These are phyloP conservation scores for Escallonia rubra DNA, from an alignment of 129 eudicot species.

Conservation along the genomic window DNA sequence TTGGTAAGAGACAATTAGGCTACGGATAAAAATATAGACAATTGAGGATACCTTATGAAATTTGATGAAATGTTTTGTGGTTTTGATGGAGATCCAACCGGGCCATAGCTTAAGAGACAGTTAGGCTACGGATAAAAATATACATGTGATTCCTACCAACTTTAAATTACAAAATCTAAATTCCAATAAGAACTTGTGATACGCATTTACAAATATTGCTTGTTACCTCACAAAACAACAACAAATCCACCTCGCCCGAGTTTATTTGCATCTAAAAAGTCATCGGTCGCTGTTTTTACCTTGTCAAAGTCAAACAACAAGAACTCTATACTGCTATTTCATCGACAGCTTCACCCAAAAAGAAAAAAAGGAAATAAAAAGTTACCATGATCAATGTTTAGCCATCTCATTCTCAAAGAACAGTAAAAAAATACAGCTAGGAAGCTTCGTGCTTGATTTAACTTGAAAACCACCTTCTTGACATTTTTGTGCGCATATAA, in stretches of 20 bases:
- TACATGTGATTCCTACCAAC: no score
- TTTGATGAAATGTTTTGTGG: no score
- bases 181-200: no score
- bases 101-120: no score
- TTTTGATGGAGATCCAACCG: no score
- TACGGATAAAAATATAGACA: no score
- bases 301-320: conserved; percentile 37
- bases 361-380: neutral
- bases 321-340: conserved; percentile 30
- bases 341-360: neutral
- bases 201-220: neutral
- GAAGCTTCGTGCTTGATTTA: neutral
- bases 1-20: no score
- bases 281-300: conserved; percentile 24
- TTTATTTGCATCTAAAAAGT: conserved; percentile 32
- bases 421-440: neutral
- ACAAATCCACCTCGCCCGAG: conserved; percentile 59
- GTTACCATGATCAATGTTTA: no score
- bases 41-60: no score
- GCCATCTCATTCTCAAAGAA: neutral
- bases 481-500: no score
- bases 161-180: no score
- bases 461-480: neutral
- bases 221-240: conserved; percentile 40
- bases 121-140: no score